Evolutionary conservation across 2,329 filamentous ascomycete genomes (phyloP).

Genomic region (Penicillium expansum): DNA sequence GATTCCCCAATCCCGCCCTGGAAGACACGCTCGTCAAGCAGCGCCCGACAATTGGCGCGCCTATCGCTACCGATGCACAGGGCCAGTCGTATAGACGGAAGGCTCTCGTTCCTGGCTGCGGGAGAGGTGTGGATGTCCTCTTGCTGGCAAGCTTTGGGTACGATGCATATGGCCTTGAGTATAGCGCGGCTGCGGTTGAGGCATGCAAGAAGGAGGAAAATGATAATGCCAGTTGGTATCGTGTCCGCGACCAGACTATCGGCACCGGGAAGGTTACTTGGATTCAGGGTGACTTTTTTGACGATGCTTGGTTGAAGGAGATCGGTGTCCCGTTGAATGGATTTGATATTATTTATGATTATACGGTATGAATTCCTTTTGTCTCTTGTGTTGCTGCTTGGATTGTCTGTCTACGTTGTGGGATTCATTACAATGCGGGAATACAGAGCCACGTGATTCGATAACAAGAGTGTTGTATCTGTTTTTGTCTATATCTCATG

Average conservation of each 20-base stretch:
- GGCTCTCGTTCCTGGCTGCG: slow-evolving; percentile 78
- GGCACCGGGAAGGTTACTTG: slow-evolving; percentile 43
- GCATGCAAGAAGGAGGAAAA: slow-evolving; percentile 38
- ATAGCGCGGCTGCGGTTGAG: slow-evolving; percentile 52
- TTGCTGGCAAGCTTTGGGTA: slow-evolving; percentile 73
- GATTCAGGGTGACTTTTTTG: slow-evolving; percentile 47
- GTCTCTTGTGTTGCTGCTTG: neutral
- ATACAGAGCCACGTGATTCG: neutral
- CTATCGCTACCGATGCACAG: slow-evolving; percentile 26
- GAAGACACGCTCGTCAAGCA: slow-evolving; percentile 51
- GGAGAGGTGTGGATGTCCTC: slow-evolving; percentile 75
- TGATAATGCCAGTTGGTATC: slow-evolving; percentile 36
- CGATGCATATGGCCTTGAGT: slow-evolving; percentile 73
- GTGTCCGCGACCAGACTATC: slow-evolving; percentile 32
- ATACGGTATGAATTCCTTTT: slow-evolving; percentile 49
- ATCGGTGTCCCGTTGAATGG: slow-evolving; percentile 32
- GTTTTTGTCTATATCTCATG: neutral
- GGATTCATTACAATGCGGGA: neutral
- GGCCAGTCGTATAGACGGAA: slow-evolving; percentile 42
- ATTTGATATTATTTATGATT: slow-evolving; percentile 59
- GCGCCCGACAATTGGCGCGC: slow-evolving; percentile 37
- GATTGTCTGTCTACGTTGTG: neutral
- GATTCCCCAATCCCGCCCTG: slow-evolving; percentile 58
- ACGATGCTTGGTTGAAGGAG: slow-evolving; percentile 41
- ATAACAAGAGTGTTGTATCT: neutral